Conservation (phyloP, 176 grass and related monocot genomes). For the Oryza glumipatula region DNA sequence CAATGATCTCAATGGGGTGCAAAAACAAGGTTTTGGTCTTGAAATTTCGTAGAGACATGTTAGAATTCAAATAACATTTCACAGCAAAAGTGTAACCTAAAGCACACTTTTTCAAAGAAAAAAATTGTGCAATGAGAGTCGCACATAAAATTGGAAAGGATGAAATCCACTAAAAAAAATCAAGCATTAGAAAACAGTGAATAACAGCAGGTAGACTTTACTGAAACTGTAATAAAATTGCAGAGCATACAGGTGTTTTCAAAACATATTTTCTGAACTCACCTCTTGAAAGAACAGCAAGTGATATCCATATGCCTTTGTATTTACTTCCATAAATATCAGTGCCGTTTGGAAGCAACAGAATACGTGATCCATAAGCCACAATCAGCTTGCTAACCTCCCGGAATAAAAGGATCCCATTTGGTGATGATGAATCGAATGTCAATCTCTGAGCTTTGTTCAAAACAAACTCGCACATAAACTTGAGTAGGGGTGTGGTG, state of each 20-base stretch:
- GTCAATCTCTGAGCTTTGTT: conserved; percentile 98
- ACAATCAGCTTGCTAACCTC: conserved; percentile 99
- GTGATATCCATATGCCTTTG: conserved; percentile 98
- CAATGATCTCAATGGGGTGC: not conserved
- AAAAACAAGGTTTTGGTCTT: not conserved
- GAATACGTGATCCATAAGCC: conserved; percentile 91
- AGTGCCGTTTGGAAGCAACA: conserved; percentile 80
- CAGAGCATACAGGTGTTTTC: conserved; percentile 23
- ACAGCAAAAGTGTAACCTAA: not conserved
- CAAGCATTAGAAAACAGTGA: not conserved
- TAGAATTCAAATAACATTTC: not conserved
- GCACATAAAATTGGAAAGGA: not conserved
- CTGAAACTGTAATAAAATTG: conserved; percentile 11
- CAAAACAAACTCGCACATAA: conserved; percentile 91
- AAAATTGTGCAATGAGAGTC: not conserved
- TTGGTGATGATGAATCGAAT: conserved; percentile 98
- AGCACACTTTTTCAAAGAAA: not conserved
- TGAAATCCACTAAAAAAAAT: not conserved
- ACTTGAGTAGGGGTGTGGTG: conserved; percentile 94
- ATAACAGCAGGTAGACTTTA: not conserved
- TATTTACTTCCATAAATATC: conserved; percentile 90
- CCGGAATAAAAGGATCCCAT: conserved; percentile 97
- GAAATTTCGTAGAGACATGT: not conserved
- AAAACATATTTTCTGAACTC: conserved; percentile 45
- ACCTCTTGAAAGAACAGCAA: conserved; percentile 91